Evolutionary conservation across 805 yeast genomes (phyloP).

Genomic region (Blastobotrys parvus): DNA sequence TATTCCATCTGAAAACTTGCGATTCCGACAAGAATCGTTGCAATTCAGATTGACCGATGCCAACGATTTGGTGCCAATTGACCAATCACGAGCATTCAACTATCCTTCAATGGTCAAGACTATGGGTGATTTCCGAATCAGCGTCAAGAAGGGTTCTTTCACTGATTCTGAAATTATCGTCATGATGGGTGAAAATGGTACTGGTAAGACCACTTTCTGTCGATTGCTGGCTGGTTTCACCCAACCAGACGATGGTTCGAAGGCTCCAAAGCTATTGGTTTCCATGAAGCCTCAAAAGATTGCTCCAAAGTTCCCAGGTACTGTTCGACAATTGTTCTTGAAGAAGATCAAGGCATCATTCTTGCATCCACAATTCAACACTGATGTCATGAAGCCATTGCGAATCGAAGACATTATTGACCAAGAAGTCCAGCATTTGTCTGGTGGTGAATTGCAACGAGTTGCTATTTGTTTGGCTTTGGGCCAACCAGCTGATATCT

Average conservation of each 20-base stretch:
- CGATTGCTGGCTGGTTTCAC: conserved; percentile 89
- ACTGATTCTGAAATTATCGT: conserved; percentile 95
- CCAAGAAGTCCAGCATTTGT: conserved; percentile 93
- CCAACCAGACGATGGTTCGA: conserved; percentile 71
- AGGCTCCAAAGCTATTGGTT: conserved; percentile 81
- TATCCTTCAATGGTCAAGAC: conserved; percentile 86
- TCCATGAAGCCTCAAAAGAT: conserved; percentile 99
- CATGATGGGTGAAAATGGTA: conserved; percentile 99
- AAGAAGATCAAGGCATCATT: conserved; percentile 93
- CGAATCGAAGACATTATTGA: conserved; percentile 90
- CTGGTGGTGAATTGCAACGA: conserved; percentile 99
- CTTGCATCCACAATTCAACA: conserved; percentile 94
- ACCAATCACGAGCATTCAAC: conserved; percentile 66
- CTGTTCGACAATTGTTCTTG: conserved; percentile 94
- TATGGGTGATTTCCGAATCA: conserved; percentile 90
- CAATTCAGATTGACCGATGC: conserved; percentile 93
- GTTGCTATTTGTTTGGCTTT: conserved; percentile 94
- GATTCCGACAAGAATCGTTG: conserved; percentile 92
- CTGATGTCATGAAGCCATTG: conserved; percentile 95
- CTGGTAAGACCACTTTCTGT: conserved; percentile 98
- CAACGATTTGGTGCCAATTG: conserved; percentile 62
- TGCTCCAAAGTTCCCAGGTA: conserved; percentile 98
- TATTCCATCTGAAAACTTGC: conserved; percentile 91
- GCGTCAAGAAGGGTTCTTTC: conserved; percentile 79
- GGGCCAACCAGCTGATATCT: conserved; percentile 93